Percentiles rank a stretch among this genome's conserved stretches.
Conservation (phyloP, 352 stramenopile genomes). For the Pythium dissimile region DNA sequence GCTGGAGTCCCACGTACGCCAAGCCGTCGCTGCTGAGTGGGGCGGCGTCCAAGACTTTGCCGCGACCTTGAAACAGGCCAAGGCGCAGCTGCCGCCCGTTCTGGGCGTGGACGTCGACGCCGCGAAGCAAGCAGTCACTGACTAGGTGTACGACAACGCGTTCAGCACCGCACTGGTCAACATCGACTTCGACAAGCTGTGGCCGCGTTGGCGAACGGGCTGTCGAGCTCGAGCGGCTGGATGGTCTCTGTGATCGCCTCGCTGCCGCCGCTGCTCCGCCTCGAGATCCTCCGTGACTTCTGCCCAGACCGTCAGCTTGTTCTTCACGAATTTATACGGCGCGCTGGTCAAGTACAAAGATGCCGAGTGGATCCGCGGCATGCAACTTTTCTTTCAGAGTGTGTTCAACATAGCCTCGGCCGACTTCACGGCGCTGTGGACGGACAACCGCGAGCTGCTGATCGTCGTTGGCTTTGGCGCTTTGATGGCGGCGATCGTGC, state of each 20-base stretch:
- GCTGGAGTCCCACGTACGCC: conserved; percentile 1
- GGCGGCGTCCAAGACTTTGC: conserved; percentile 1
- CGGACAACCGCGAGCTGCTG: conserved; percentile 7
- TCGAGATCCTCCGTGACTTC: conserved; percentile 49
- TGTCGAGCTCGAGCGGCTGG: conserved; percentile 7
- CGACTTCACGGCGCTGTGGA: conserved; percentile 26
- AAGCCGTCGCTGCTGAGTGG: conserved; percentile 8
- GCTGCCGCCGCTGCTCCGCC: conserved; percentile 34
- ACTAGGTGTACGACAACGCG: conserved; percentile 31
- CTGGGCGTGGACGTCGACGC: neutral
- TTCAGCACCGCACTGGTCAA: conserved; percentile 23
- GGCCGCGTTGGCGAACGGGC: conserved; percentile 18
- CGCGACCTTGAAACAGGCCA: conserved; percentile 4
- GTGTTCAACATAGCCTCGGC: conserved; percentile 31
- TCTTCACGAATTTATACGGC: conserved; percentile 39
- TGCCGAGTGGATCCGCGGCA: conserved; percentile 6
- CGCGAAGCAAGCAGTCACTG: conserved; percentile 5
- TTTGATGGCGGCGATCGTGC: conserved; percentile 24
- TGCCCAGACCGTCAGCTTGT: conserved; percentile 37
- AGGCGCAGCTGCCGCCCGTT: conserved; percentile 8
- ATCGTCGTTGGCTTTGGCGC: conserved; percentile 24
- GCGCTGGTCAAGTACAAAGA: conserved; percentile 25
- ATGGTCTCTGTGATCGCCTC: conserved; percentile 10
- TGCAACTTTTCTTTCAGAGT: conserved; percentile 16
- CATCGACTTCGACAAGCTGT: conserved; percentile 24